Percentiles rank a stretch among this genome's conserved stretches.
These are phyloP conservation scores for Xylaria multiplex DNA, from an alignment of 2,329 filamentous ascomycete genomes.

Conservation along the genomic window DNA sequence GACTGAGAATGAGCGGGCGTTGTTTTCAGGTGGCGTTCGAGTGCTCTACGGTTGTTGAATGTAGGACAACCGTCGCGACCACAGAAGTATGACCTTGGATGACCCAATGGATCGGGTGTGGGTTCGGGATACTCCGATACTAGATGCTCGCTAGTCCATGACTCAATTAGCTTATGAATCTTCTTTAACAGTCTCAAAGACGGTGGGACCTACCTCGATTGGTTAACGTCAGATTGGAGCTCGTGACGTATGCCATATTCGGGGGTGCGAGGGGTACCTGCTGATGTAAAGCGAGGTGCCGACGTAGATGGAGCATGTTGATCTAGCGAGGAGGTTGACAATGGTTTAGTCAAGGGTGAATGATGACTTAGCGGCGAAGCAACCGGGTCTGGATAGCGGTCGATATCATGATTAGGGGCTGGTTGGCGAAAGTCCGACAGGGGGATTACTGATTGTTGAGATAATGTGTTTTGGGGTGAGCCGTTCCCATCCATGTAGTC, in stretches of 20 bases:
- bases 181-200: neutral
- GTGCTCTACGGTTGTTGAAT: constrained; percentile 10
- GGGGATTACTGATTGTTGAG: neutral
- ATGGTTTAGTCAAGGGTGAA: neutral
- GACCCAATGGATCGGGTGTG: neutral
- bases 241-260: constrained; percentile 9
- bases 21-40: constrained; percentile 4
- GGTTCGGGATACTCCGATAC: constrained; percentile 3
- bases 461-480: constrained; percentile 3
- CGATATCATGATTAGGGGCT: neutral
- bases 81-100: constrained; percentile 10
- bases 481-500: neutral
- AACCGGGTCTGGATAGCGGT: neutral
- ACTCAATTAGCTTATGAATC: neutral
- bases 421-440: neutral
- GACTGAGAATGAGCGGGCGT: constrained; percentile 6
- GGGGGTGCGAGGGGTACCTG: neutral
- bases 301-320: neutral
- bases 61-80: neutral
- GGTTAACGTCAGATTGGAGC: constrained; percentile 8
- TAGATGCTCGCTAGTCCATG: constrained; percentile 13
- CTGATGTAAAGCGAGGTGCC: neutral
- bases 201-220: constrained; percentile 4
- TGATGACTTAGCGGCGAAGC: no score
- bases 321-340: neutral